Base-by-base conservation (phyloP, 139 green algal genomes). In the Zygnema cylindricum region DNA sequence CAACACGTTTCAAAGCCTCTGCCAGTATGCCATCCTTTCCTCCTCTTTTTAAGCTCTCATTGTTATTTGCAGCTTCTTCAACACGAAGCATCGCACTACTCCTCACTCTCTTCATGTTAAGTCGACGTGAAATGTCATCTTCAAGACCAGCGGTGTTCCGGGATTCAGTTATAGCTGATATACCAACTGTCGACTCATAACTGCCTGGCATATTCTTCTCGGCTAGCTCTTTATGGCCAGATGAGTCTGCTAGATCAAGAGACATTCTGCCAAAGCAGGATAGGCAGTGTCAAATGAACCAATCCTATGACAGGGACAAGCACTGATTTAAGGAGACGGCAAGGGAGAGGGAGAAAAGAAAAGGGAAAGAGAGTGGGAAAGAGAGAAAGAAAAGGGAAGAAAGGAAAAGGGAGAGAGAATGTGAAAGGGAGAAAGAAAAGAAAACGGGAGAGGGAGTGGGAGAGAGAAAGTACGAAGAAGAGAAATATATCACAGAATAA, bases 61-160 rank as follows among this genome's bases (percentile, higher is more conserved):
- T 16, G 7, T 49, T 49, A 11, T 57, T 49, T 3, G 40, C 7
- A 79, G 38, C 16, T 16, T 79, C 71, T 16, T 79, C 71, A 3
- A 77, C 36, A 7, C 40, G 3, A 55, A 85, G 77, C 77, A 85
- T 77, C 16, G 36, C 36, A 85, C 36, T 85, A 16, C 36, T 85
- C 36, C 11, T 85, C 38, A 79, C 71, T 79, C 71, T 3, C 41
- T 79, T 79, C 71, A 79, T 57, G 11, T 3, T 79, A 25, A 63
- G 49, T 63, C 49, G 7, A 25, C 49, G 49, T 16, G 49, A 63
- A 63, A 25, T 7, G 49, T 63, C 49, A 25, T 63, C 49, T 7
- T 16, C 49, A 16, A 16, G 16, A 7, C 49, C 49, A 63, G 7
- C 49, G 7, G 7, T 16, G 16, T 63, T 63, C 49, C 7, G 49